These are phyloP conservation scores for Lactarius hatsudake DNA, from an alignment of 768 basidiomycete genomes.

Conservation along the genomic window DNA sequence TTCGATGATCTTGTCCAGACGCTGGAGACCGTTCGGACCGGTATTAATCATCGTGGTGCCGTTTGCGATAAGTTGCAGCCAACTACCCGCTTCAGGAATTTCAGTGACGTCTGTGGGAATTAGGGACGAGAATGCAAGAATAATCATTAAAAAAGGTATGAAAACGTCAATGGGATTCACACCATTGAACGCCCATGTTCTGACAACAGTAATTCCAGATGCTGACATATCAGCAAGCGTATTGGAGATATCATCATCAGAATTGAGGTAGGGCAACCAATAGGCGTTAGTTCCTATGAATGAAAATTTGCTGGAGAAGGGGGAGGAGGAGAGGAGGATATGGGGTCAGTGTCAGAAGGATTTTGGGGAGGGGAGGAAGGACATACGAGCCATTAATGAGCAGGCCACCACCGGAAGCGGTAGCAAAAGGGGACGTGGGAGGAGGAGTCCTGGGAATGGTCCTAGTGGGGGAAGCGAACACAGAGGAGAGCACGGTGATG, in stretches of 20 bases:
- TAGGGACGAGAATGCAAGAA: not conserved
- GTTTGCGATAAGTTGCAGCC: slow-evolving; percentile 61
- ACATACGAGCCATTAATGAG: slow-evolving; percentile 19
- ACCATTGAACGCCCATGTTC: slow-evolving; percentile 76
- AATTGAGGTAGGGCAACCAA: slow-evolving; percentile 59
- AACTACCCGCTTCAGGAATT: slow-evolving; percentile 49
- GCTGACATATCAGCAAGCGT: slow-evolving; percentile 58
- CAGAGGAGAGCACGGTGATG: not conserved
- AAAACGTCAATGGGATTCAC: slow-evolving; percentile 15
- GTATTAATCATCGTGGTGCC: slow-evolving; percentile 54
- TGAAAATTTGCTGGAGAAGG: slow-evolving; percentile 30
- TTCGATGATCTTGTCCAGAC: slow-evolving; percentile 55
- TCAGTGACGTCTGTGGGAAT: slow-evolving; percentile 21
- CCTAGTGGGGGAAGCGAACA: slow-evolving; percentile 9
- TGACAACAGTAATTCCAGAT: slow-evolving; percentile 54
- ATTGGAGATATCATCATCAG: slow-evolving; percentile 51
- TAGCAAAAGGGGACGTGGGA: slow-evolving; percentile 8
- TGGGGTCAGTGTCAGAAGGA: not conserved
- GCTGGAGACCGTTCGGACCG: slow-evolving; percentile 60
- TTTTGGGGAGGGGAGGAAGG: not conserved
- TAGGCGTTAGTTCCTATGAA: slow-evolving; percentile 63
- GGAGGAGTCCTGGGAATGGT: not conserved
- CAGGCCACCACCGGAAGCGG: slow-evolving; percentile 1
- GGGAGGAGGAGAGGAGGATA: not conserved
- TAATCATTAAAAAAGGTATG: not conserved